phyloP scores from a whole-genome alignment of 2,329 filamentous ascomycete species.

The Emergomyces africanus region DNA sequence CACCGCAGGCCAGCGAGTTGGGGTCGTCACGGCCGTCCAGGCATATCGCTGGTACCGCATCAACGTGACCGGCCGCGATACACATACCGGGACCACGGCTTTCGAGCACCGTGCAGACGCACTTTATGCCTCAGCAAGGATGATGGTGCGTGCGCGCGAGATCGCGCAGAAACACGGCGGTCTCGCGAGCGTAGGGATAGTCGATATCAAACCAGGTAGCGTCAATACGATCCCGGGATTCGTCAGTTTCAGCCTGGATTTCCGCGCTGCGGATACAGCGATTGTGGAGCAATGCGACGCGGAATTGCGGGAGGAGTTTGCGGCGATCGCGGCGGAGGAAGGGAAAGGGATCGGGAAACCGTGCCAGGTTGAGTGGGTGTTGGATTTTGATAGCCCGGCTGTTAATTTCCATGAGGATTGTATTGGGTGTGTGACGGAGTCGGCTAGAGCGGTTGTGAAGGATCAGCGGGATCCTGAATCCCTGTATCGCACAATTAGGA shows the following conservation, averaged over 20 bases:
- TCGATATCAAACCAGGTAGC: constrained; percentile 52
- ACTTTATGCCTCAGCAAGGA: constrained; percentile 51
- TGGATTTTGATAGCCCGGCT: constrained; percentile 49
- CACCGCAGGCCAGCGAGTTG: constrained; percentile 48
- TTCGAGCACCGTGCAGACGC: constrained; percentile 55
- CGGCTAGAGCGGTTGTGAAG: constrained; percentile 46
- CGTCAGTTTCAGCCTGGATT: constrained; percentile 56
- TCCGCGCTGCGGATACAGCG: constrained; percentile 46
- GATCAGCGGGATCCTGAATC: constrained; percentile 32
- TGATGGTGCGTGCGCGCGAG: constrained; percentile 54
- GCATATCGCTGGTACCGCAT: constrained; percentile 63
- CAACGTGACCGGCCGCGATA: constrained; percentile 52
- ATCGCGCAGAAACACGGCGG: constrained; percentile 48
- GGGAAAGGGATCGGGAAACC: constrained; percentile 39
- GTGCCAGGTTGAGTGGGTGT: constrained; percentile 44
- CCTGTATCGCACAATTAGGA: constrained; percentile 42
- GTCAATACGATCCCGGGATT: constrained; percentile 61
- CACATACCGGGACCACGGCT: constrained; percentile 64
- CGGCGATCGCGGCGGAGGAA: constrained; percentile 44
- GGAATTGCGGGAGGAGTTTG: constrained; percentile 46
- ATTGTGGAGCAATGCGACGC: constrained; percentile 46
- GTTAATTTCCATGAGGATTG: constrained; percentile 55
- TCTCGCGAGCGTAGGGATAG: constrained; percentile 57
- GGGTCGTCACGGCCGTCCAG: constrained; percentile 60
- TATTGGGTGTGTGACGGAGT: constrained; percentile 49